Evolutionary conservation across 768 basidiomycete genomes (phyloP).

Genomic region (Russula sp.): DNA sequence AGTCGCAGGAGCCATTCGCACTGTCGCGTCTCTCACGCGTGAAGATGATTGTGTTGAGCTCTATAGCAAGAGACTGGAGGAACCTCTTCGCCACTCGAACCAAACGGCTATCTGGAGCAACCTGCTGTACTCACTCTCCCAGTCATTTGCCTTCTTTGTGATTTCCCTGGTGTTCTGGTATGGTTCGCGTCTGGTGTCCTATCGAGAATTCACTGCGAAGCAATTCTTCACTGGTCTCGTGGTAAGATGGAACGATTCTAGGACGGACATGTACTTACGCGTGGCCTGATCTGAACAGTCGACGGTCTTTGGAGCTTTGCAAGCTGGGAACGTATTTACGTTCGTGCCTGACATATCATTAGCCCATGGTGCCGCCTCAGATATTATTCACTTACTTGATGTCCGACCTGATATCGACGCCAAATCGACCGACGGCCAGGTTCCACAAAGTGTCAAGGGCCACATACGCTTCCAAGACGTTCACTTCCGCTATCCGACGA

Average conservation of each 20-base stretch:
- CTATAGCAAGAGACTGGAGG: conserved; percentile 65
- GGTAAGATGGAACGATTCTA: conserved; percentile 38
- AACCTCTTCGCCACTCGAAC: conserved; percentile 59
- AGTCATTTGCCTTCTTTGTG: conserved; percentile 67
- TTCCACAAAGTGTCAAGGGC: conserved; percentile 43
- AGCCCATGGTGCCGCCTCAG: conserved; percentile 65
- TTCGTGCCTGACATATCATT: conserved; percentile 85
- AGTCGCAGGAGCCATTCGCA: conserved; percentile 82
- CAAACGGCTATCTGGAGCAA: conserved; percentile 56
- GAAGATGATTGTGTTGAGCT: conserved; percentile 67
- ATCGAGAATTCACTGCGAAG: conserved; percentile 45
- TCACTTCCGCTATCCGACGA: conserved; percentile 82
- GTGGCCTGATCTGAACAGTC: conserved; percentile 35
- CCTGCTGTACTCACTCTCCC: conserved; percentile 62
- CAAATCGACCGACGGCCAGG: conserved; percentile 56
- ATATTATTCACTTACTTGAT: conserved; percentile 70
- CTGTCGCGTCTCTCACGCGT: conserved; percentile 80
- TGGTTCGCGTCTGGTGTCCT: conserved; percentile 57
- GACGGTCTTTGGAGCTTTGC: conserved; percentile 69
- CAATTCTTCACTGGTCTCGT: conserved; percentile 82
- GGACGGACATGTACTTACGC: neutral
- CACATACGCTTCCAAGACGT: conserved; percentile 70
- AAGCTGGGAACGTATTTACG: conserved; percentile 75
- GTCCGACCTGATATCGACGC: conserved; percentile 69
- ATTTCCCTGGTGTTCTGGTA: conserved; percentile 81